Base-by-base conservation (phyloP, 2,329 filamentous ascomycete genomes). In the Aureobasidium sp. region DNA sequence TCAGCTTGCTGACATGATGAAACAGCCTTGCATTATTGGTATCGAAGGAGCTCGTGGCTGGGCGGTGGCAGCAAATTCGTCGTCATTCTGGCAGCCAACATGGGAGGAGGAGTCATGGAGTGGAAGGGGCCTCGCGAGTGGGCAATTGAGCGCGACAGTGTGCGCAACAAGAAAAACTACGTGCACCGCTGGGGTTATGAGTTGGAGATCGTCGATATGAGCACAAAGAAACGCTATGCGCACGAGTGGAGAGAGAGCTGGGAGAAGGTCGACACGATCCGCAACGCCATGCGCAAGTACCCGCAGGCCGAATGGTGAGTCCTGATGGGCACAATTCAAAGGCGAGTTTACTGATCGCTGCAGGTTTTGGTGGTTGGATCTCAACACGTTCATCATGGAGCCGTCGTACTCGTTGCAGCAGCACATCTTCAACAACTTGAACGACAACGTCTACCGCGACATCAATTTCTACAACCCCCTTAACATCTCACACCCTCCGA, bases 161-260 rank as follows among this genome's bases (percentile, higher is more conserved):
- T 97, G 61, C 87, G 87, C 73, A 99, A 99, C 78, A 99, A 99
- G 81, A 87, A 88, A 72, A 89, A 87, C 70, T 99, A 99, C 72
- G 88, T 86, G 2, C 82, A 84, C 37, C 83, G 82, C 73, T 97
- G 94, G 92, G 94, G 94, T 15, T 97, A 99, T 74, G 89, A 97
- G 65, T 79, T 99, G 63, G 94, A 99, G 74, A 88, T 97, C 71
- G 91, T 96, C 67, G 95, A 99, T 74, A 96, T 99, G 92, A 93
- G 91, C 78, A 96, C 92, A 60, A 96, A 97, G 83, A 97, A 97
- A 78, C 87, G 92, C 67, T 99, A 99, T 73, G 93, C 94, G 31
- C 94, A 99, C 77, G 94, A 99, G 77, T 99, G 94, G 94, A 85
- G 94, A 70, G 94, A 99, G 77, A 95, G 93, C 74, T 99, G 94